A percentile compares a stretch with the other conserved stretches of the same genome.
Conservation (phyloP, 75 land plant genomes). For the Chamaecyparis obtusa region DNA sequence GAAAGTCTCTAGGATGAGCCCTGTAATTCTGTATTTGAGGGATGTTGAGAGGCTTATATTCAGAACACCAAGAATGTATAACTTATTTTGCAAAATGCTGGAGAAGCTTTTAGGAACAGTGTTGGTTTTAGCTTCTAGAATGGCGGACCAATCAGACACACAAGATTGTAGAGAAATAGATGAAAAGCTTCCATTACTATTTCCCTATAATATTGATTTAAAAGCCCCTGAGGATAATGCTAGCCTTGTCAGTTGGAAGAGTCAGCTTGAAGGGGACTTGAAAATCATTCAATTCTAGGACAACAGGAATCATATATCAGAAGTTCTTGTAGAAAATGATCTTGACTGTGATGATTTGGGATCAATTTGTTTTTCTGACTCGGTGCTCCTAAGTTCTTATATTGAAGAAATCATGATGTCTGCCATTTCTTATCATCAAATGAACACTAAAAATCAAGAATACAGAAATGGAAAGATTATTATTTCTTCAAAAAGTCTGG, state of each 20-base stretch:
- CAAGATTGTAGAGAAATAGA: not conserved
- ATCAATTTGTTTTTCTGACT: conserved; percentile 27
- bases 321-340: conserved; percentile 33
- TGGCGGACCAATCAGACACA: not conserved
- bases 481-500: conserved; percentile 27
- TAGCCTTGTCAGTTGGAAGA: conserved; percentile 27
- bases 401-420: conserved; percentile 30
- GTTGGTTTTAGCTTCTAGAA: conserved; percentile 31
- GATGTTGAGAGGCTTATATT: conserved; percentile 41
- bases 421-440: conserved; percentile 26
- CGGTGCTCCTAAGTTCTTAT: conserved; percentile 18
- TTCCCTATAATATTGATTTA: conserved; percentile 22
- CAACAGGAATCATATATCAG: conserved; percentile 26
- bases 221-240: conserved; percentile 18
- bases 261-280: conserved; percentile 31
- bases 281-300: conserved; percentile 27
- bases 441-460: conserved; percentile 21
- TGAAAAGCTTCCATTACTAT: conserved; percentile 18
- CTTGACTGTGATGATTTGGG: conserved; percentile 35
- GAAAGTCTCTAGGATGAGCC: conserved; percentile 10
- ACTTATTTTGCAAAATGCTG: conserved; percentile 20
- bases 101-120: conserved; percentile 31
- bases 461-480: conserved; percentile 18
- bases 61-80: conserved; percentile 18
- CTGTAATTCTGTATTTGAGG: conserved; percentile 29